Evolutionary conservation across 768 basidiomycete species (phyloP).

Genomic region (Mycena venus): DNA sequence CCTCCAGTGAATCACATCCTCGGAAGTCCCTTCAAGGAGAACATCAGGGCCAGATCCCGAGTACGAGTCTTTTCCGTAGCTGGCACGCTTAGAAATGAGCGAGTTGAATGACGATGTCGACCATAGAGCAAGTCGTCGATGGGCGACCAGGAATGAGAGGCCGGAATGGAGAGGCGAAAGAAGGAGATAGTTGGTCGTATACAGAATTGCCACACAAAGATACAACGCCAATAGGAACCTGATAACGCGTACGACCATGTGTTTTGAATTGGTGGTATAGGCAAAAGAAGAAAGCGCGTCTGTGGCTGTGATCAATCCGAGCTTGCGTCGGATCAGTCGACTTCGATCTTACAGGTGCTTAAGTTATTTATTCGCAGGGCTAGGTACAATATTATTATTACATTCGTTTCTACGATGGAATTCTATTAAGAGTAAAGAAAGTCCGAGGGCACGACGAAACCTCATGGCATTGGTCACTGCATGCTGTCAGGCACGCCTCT

Average conservation of each 20-base stretch:
- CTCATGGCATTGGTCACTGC: conserved; percentile 23
- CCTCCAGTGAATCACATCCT: conserved; percentile 45
- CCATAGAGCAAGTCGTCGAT: conserved; percentile 31
- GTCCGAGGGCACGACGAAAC: conserved; percentile 31
- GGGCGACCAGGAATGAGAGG: conserved; percentile 42
- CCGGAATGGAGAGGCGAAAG: conserved; percentile 47
- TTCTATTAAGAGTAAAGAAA: neutral
- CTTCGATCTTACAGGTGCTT: neutral
- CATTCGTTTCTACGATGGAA: neutral
- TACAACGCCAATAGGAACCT: conserved; percentile 50
- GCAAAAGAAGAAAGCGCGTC: neutral
- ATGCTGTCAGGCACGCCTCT: neutral
- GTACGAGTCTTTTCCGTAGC: conserved; percentile 19
- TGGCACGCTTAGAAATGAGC: conserved; percentile 24
- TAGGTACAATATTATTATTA: neutral
- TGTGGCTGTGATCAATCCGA: neutral
- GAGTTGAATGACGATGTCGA: conserved; percentile 35
- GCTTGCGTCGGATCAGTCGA: neutral
- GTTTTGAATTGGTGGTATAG: neutral
- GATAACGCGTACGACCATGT: conserved; percentile 34
- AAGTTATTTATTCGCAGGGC: neutral
- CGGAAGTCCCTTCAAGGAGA: conserved; percentile 5
- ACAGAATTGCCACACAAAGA: conserved; percentile 54
- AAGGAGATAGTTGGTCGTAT: conserved; percentile 58
- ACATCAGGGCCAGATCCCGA: conserved; percentile 27